Evolutionary conservation across 2,329 filamentous ascomycete species (phyloP).

Genomic region (Aspergillus amoenus): DNA sequence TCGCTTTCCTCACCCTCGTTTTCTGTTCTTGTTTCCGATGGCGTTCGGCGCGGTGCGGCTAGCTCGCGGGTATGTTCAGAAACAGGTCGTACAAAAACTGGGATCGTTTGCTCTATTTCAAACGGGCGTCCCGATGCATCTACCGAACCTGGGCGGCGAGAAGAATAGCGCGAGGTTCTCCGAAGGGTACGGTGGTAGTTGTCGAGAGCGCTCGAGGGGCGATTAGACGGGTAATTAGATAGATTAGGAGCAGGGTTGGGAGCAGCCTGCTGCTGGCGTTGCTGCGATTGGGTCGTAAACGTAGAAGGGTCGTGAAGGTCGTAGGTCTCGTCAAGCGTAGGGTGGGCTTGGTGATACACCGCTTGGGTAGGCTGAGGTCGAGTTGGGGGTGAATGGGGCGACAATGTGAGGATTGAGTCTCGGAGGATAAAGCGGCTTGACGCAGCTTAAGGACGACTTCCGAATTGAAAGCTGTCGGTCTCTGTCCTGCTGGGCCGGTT

Average conservation of each 20-base stretch:
- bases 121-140: constrained; percentile 37
- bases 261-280: constrained; percentile 49
- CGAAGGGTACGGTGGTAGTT: constrained; percentile 55
- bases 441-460: constrained; percentile 13
- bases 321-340: constrained; percentile 54
- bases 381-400: constrained; percentile 26
- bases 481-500: constrained; percentile 11
- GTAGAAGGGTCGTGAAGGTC: constrained; percentile 52
- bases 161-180: constrained; percentile 48
- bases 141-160: constrained; percentile 45
- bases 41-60: constrained; percentile 28
- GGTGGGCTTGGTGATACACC: constrained; percentile 45
- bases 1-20: constrained; percentile 24
- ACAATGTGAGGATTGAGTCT: constrained; percentile 31
- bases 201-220: constrained; percentile 54
- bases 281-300: constrained; percentile 43
- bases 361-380: constrained; percentile 27
- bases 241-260: constrained; percentile 46
- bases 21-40: constrained; percentile 36
- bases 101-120: constrained; percentile 27
- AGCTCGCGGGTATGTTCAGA: constrained; percentile 12
- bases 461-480: constrained; percentile 4
- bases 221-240: constrained; percentile 38
- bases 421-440: constrained; percentile 7
- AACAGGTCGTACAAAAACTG: constrained; percentile 26